Evolutionary conservation across 2,329 filamentous ascomycete species (phyloP).

Genomic region (Sphaerulina populicola): DNA sequence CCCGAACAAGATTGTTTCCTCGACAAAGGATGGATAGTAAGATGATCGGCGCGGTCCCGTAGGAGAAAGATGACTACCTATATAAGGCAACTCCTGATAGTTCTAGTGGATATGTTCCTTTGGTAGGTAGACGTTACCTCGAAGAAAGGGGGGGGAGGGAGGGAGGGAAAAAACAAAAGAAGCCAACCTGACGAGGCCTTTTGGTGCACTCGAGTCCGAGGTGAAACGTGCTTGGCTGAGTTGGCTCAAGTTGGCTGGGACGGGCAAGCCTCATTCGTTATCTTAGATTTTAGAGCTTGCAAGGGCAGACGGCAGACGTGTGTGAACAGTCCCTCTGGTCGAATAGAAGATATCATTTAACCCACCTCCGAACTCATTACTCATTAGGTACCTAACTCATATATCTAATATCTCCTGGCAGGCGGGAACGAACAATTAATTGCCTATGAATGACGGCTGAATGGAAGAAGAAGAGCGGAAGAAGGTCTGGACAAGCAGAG

Average conservation of each 20-base stretch:
- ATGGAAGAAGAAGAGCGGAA: no score
- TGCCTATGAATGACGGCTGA: no score
- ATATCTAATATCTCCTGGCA: no score
- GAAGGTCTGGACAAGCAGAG: no score
- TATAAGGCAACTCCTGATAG: no score
- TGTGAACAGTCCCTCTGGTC: no score
- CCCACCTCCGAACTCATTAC: no score
- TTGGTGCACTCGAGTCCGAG: conserved; percentile 1
- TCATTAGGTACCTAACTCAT: no score
- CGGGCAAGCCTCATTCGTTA: conserved; percentile 8
- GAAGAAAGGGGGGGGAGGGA: no score
- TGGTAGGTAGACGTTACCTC: no score
- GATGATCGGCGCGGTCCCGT: background rate
- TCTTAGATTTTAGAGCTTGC: conserved; percentile 3
- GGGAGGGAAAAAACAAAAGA: conserved; percentile 3
- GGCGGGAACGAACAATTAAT: no score
- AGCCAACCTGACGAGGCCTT: conserved; percentile 6
- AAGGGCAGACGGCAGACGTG: conserved; percentile 8
- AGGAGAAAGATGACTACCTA: background rate
- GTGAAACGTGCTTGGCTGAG: background rate
- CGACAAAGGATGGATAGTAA: background rate
- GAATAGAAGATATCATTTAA: background rate
- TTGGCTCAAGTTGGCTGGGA: background rate
- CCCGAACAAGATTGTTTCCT: background rate
- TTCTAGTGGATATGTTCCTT: background rate